Conservation (phyloP, 2,329 filamentous ascomycete genomes). For the Aspergillus novofumigatus region DNA sequence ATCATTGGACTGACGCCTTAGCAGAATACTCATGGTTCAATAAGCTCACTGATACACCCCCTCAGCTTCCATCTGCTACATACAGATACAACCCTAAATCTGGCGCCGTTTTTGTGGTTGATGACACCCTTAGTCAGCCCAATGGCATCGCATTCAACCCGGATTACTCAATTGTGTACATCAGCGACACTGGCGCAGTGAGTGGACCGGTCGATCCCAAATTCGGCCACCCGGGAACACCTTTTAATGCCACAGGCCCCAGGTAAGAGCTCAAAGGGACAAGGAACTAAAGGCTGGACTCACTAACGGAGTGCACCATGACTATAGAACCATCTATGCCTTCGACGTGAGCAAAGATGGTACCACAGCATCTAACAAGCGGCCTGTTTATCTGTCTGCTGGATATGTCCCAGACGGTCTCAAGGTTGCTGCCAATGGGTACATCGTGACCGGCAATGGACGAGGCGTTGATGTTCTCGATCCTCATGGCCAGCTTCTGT, state of each 20-base stretch:
- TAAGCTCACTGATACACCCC: constrained; percentile 33
- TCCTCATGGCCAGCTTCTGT: constrained; percentile 32
- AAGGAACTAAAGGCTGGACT: not conserved
- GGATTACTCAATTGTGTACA: constrained; percentile 42
- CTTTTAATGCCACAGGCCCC: constrained; percentile 28
- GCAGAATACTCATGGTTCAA: constrained; percentile 37
- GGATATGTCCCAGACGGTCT: constrained; percentile 42
- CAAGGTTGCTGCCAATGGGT: constrained; percentile 41
- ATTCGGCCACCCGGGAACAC: constrained; percentile 20
- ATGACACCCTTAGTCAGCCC: constrained; percentile 39
- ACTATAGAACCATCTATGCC: constrained; percentile 34
- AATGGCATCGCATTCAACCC: constrained; percentile 46
- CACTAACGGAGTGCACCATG: not conserved
- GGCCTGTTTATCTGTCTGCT: constrained; percentile 37
- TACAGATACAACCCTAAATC: constrained; percentile 44
- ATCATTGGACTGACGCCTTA: not conserved
- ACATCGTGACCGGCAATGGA: constrained; percentile 38
- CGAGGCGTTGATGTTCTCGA: constrained; percentile 41
- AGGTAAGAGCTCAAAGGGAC: constrained; percentile 6
- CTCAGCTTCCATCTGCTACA: constrained; percentile 26
- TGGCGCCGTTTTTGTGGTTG: constrained; percentile 39
- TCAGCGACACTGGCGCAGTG: constrained; percentile 39
- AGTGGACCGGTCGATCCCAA: constrained; percentile 19
- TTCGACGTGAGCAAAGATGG: constrained; percentile 36
- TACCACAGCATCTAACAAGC: constrained; percentile 34